Evolutionary conservation across 2,329 filamentous ascomycete genomes (phyloP).

Genomic region (Fonsecaea multimorphosa): DNA sequence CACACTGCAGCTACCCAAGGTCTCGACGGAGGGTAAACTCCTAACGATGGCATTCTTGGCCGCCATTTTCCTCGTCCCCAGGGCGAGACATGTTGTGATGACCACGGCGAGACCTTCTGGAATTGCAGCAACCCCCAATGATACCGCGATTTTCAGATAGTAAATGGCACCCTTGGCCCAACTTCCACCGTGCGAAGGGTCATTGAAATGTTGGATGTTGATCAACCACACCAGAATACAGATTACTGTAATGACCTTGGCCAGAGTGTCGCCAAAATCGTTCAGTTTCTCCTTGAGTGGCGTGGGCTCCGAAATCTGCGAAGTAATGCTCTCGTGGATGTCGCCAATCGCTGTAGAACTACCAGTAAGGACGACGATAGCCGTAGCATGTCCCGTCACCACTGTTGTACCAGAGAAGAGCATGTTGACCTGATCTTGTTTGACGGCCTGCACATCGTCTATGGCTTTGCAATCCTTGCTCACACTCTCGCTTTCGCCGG

Average conservation of each 20-base stretch:
- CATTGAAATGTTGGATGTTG: constrained; percentile 96
- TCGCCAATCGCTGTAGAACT: constrained; percentile 93
- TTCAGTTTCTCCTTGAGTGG: constrained; percentile 98
- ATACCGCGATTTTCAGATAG: constrained; percentile 99
- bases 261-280: constrained; percentile 92
- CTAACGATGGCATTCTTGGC: constrained; percentile 97
- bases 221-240: constrained; percentile 97
- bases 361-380: constrained; percentile 88
- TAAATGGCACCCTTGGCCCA: constrained; percentile 98
- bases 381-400: constrained; percentile 89
- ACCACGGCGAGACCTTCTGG: constrained; percentile 83
- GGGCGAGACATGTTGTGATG: constrained; percentile 95
- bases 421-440: constrained; percentile 98
- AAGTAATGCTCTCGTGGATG: constrained; percentile 97
- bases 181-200: constrained; percentile 88
- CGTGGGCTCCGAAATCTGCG: constrained; percentile 96
- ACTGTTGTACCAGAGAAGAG: constrained; percentile 98
- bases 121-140: constrained; percentile 79
- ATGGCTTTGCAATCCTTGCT: constrained; percentile 76
- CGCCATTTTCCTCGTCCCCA: constrained; percentile 98
- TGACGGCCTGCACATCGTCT: constrained; percentile 81
- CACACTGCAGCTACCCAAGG: constrained; percentile 96
- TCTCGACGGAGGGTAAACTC: constrained; percentile 95
- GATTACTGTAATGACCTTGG: constrained; percentile 97
- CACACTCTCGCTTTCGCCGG: constrained; percentile 96